phyloP scores from a whole-genome alignment of 371 early-diverging fungal genomes.

The Rhizopus sp. region DNA sequence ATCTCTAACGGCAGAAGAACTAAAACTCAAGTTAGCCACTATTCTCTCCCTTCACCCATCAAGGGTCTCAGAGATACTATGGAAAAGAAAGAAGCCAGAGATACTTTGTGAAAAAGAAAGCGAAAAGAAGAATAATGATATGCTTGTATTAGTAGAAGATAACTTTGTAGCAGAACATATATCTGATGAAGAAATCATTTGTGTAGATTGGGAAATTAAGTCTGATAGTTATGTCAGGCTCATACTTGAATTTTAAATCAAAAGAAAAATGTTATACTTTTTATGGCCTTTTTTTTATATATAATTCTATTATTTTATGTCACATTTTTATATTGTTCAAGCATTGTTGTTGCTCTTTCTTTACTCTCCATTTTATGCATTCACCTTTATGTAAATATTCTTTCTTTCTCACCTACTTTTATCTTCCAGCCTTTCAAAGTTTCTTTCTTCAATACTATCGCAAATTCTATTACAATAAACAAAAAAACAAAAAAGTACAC shows the following conservation, averaged over 20 bases:
- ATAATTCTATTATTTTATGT: background rate
- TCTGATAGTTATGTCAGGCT: constrained; percentile 20
- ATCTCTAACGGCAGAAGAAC: constrained; percentile 10
- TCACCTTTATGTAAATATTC: too few species aligned
- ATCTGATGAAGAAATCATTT: constrained; percentile 14
- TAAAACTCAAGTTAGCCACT: constrained; percentile 11
- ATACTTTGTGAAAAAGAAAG: background rate
- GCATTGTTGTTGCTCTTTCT: too few species aligned
- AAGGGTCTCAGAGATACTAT: constrained; percentile 22
- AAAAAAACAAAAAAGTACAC: too few species aligned
- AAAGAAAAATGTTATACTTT: too few species aligned
- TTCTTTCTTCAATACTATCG: too few species aligned
- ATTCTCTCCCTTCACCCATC: constrained; percentile 14
- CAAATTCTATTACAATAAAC: too few species aligned
- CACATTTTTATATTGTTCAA: background rate
- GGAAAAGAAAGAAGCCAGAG: constrained; percentile 11
- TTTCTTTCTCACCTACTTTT: too few species aligned
- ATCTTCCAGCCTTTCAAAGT: too few species aligned
- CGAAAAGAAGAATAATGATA: constrained; percentile 5
- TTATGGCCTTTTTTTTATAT: background rate
- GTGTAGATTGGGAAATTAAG: constrained; percentile 26
- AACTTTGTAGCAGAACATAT: constrained; percentile 25
- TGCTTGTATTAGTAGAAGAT: constrained; percentile 28
- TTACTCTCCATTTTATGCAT: too few species aligned
- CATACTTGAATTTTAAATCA: constrained; percentile 22